Base-by-base conservation (phyloP, 305 asterid species). In the Salvia sclarea region DNA sequence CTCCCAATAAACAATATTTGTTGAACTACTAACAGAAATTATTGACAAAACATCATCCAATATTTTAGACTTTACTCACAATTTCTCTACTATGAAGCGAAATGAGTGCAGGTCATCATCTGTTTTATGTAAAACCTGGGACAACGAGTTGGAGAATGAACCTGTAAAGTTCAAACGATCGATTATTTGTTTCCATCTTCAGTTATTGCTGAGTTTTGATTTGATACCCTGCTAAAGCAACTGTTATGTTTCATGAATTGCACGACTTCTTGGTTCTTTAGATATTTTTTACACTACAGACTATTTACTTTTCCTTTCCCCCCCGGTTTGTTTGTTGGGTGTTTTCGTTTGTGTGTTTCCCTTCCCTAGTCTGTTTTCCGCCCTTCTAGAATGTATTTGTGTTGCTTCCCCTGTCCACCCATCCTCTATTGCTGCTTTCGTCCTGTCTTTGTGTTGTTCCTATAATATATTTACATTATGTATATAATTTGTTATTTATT, bases 111-210 rank as follows among this genome's bases (percentile, higher is more conserved):
- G 59, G 20, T 49, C 7, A 49, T 8, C 55, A 57, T 38, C 13
- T 52, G 1, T 48, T 52, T 33, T 37, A 18, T 8, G 17, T 52
- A 53, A 21, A 58, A n/a, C n/a, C 28, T 38, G 30, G 13, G 65
- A 40, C 45, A 6, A 8, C 11, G 57, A 45, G 66, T 40, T 66
- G 50, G 31, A 41, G 7, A 66, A 53, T 13, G 24, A 54, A 40
- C 12, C 28, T 10, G 7, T 25, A 21, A 17, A 43, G 9, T 21
- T 33, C 53, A 16, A 57, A 1, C 8, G n/a, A n/a, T 48, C 2
- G 28, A 64, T 14, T 48, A 49, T 11, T 35, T 60, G 21, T n/a
- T n/a, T n/a, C n/a, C 50, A 38, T 60, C 61, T 70, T 59, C 40
- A 14, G 48, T 31, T 8, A n/a, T 22, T 12, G 50, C 40, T 44